A percentile compares a stretch with the other conserved stretches of the same genome.
Conservation (phyloP, 1,284 basidiomycete genomes). For the Thecaphora thlaspeos region DNA sequence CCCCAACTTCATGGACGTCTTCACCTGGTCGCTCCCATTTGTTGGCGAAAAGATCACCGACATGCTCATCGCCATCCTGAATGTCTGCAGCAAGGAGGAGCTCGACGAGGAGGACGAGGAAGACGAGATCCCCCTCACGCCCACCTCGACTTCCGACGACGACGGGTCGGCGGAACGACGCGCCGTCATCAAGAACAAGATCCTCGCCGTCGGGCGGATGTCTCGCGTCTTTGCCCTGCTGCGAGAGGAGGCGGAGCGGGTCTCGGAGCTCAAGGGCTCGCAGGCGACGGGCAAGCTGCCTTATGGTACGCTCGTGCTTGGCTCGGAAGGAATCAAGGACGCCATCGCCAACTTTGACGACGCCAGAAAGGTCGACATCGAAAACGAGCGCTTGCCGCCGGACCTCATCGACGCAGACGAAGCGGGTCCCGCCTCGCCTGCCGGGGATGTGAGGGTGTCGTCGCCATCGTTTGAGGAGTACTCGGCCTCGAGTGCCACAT, state of each 20-base stretch:
- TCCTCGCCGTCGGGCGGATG: constrained; percentile 95
- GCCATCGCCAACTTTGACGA: constrained; percentile 92
- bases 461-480: constrained; percentile 58
- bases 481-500: constrained; percentile 12
- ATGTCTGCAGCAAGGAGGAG: constrained; percentile 91
- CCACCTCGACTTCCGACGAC: constrained; percentile 20
- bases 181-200: constrained; percentile 93
- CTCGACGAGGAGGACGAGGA: constrained; percentile 81
- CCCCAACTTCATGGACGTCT: constrained; percentile 98
- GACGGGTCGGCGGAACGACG: constrained; percentile 73
- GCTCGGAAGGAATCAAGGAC: constrained; percentile 93
- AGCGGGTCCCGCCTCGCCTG: constrained; percentile 66
- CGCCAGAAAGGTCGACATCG: constrained; percentile 96
- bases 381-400: constrained; percentile 84
- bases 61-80: constrained; percentile 91
- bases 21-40: constrained; percentile 98
- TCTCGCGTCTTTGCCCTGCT: constrained; percentile 91
- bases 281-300: constrained; percentile 77
- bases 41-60: constrained; percentile 97
- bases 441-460: constrained; percentile 62
- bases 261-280: constrained; percentile 92
- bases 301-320: constrained; percentile 80
- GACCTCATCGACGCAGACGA: constrained; percentile 87
- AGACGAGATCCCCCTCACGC: constrained; percentile 47
- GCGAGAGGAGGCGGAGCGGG: constrained; percentile 97